These are phyloP conservation scores for Ustilago tritici DNA, from an alignment of 1,284 basidiomycete genomes.

Conservation along the genomic window DNA sequence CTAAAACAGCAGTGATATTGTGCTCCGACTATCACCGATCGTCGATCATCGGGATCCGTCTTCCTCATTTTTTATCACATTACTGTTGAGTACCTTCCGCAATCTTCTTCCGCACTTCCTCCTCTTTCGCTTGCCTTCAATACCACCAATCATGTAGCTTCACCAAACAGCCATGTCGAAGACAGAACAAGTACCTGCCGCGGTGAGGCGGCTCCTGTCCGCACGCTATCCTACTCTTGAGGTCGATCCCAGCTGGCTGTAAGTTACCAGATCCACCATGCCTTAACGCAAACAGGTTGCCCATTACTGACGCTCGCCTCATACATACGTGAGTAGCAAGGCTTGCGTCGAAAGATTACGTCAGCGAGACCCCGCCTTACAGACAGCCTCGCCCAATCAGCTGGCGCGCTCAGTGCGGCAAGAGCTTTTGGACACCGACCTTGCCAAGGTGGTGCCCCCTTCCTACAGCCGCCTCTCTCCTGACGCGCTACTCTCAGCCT, in stretches of 20 bases:
- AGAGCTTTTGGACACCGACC: slow-evolving; percentile 37
- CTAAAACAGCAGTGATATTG: too few relatives aligned
- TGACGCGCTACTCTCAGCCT: background rate
- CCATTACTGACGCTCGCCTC: background rate
- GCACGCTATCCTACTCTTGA: slow-evolving; percentile 48
- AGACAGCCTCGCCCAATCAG: slow-evolving; percentile 19
- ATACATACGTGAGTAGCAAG: background rate
- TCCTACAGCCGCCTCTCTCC: slow-evolving; percentile 16
- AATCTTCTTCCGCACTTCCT: background rate
- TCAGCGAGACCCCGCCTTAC: background rate
- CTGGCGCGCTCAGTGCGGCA: slow-evolving; percentile 40
- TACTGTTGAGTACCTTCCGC: background rate
- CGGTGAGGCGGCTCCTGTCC: slow-evolving; percentile 37
- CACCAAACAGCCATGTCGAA: slow-evolving; percentile 10
- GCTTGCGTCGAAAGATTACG: slow-evolving; percentile 17
- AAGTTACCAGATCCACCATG: slow-evolving; percentile 4
- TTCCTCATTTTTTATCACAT: too few relatives aligned
- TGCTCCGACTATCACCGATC: too few relatives aligned
- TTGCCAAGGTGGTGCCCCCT: slow-evolving; percentile 13
- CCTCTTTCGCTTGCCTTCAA: background rate
- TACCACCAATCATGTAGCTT: slow-evolving; percentile 25
- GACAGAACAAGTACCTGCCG: slow-evolving; percentile 10
- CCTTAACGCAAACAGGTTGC: background rate
- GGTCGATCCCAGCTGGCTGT: slow-evolving; percentile 32
- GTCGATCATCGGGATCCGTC: too few relatives aligned